phyloP scores from a whole-genome alignment of 768 basidiomycete genomes.

The Mycena chlorophos region DNA sequence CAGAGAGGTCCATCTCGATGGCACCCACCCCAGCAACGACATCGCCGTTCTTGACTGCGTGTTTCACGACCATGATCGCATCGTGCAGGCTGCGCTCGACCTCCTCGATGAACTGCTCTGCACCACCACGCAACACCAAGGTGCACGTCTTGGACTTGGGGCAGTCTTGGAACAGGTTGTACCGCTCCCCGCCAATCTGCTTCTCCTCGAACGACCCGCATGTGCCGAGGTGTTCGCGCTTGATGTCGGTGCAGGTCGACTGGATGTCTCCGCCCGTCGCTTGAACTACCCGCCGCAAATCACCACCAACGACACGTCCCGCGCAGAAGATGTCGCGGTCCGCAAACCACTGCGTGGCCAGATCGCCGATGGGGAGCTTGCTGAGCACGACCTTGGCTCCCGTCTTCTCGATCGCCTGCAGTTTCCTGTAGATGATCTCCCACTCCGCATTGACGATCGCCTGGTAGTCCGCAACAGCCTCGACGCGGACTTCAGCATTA shows the following conservation, averaged over 20 bases:
- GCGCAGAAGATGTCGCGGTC: slow-evolving; percentile 99
- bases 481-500: slow-evolving; percentile 97
- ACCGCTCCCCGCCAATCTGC: slow-evolving; percentile 96
- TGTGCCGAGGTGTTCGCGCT: slow-evolving; percentile 89
- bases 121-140: slow-evolving; percentile 89
- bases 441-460: slow-evolving; percentile 99
- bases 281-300: slow-evolving; percentile 91
- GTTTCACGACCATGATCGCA: slow-evolving; percentile 99
- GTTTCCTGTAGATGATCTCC: slow-evolving; percentile 98
- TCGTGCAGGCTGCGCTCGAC: slow-evolving; percentile 97
- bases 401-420: slow-evolving; percentile 92
- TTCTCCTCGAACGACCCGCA: slow-evolving; percentile 91
- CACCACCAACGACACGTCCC: slow-evolving; percentile 87
- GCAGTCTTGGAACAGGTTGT: slow-evolving; percentile 93
- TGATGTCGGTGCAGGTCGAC: slow-evolving; percentile 92
- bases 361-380: slow-evolving; percentile 96
- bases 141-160: slow-evolving; percentile 96
- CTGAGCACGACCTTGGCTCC: slow-evolving; percentile 97
- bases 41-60: slow-evolving; percentile 92
- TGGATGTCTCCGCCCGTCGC: slow-evolving; percentile 95
- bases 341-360: slow-evolving; percentile 99
- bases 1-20: slow-evolving; percentile 97
- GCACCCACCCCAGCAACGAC: slow-evolving; percentile 98
- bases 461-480: slow-evolving; percentile 96
- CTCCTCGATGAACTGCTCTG: slow-evolving; percentile 98